Percentiles rank a stretch among this genome's conserved stretches.
phyloP scores from a whole-genome alignment of 768 basidiomycete species.

The Pleurotus sapidus region DNA sequence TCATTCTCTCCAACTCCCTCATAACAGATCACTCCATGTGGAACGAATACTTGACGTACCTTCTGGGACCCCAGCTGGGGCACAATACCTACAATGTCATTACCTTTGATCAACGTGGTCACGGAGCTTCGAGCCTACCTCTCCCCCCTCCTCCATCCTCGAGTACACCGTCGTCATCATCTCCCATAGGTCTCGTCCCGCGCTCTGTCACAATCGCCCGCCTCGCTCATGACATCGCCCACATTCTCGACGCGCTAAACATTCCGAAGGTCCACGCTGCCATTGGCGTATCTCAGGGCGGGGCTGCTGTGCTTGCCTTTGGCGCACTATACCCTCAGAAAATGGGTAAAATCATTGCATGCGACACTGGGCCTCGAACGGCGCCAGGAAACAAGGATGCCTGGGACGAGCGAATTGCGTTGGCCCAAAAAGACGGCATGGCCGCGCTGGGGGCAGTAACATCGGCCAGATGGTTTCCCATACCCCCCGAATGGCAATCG shows the following conservation, averaged over 20 bases:
- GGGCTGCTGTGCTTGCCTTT: slow-evolving; percentile 47
- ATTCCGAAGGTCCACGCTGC: slow-evolving; percentile 39
- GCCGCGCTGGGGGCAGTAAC: slow-evolving; percentile 36
- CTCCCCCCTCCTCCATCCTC: background rate
- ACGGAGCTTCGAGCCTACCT: slow-evolving; percentile 41
- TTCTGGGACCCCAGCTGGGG: slow-evolving; percentile 24
- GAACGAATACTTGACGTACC: slow-evolving; percentile 38
- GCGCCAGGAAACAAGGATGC: slow-evolving; percentile 43
- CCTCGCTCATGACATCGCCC: slow-evolving; percentile 42
- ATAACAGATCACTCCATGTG: slow-evolving; percentile 48
- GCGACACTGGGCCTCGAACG: slow-evolving; percentile 44
- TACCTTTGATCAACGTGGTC: slow-evolving; percentile 50
- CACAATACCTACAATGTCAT: slow-evolving; percentile 40
- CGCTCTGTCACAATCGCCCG: slow-evolving; percentile 36
- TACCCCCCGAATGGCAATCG: slow-evolving; percentile 10
- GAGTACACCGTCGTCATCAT: slow-evolving; percentile 24
- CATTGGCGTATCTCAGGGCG: slow-evolving; percentile 55
- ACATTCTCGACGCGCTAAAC: slow-evolving; percentile 29
- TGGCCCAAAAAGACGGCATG: slow-evolving; percentile 39
- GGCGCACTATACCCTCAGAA: slow-evolving; percentile 30
- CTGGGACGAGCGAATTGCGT: slow-evolving; percentile 43
- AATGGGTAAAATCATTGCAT: slow-evolving; percentile 41
- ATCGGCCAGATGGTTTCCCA: slow-evolving; percentile 48
- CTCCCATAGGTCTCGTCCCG: slow-evolving; percentile 18
- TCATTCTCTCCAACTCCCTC: slow-evolving; percentile 50